Evolutionary conservation across 2,329 filamentous ascomycete species (phyloP).

Genomic region (Cercospora sojina): DNA sequence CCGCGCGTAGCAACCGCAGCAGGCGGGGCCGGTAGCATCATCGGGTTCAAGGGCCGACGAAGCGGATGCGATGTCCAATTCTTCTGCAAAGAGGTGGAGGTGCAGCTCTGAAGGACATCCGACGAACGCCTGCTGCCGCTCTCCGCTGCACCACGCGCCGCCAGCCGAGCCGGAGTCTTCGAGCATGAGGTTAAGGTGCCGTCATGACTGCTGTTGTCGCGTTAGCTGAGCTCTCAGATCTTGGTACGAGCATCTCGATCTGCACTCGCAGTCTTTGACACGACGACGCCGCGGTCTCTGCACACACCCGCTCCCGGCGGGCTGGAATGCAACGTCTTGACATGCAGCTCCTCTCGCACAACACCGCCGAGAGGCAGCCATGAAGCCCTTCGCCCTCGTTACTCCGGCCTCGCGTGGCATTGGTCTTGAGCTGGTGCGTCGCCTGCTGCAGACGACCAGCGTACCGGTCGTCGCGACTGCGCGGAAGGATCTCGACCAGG

Average conservation of each 20-base stretch:
- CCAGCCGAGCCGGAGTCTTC: not conserved
- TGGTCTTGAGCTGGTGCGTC: constrained; percentile 60
- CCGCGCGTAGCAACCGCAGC: not conserved
- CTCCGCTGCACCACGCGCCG: not conserved
- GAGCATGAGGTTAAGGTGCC: not conserved
- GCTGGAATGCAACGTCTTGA: not conserved
- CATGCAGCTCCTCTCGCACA: not conserved
- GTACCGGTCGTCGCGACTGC: constrained; percentile 62
- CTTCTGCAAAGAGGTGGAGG: not conserved
- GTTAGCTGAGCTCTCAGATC: not conserved
- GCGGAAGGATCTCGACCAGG: constrained; percentile 52
- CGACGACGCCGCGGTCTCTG: not conserved
- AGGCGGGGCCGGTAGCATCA: not conserved
- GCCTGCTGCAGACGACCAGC: constrained; percentile 57
- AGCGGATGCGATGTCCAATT: not conserved
- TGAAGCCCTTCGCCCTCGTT: constrained; percentile 53
- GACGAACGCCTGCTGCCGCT: not conserved
- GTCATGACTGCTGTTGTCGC: not conserved
- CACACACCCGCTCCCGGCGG: not conserved
- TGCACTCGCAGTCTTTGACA: constrained; percentile 9
- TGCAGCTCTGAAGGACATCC: not conserved
- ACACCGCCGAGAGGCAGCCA: constrained; percentile 21
- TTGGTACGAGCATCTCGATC: constrained; percentile 5
- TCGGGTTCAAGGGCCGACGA: not conserved
- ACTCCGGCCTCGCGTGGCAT: constrained; percentile 64